These are phyloP conservation scores for Rhynchosporium secalis DNA, from an alignment of 2,329 filamentous ascomycete species.

Conservation along the genomic window DNA sequence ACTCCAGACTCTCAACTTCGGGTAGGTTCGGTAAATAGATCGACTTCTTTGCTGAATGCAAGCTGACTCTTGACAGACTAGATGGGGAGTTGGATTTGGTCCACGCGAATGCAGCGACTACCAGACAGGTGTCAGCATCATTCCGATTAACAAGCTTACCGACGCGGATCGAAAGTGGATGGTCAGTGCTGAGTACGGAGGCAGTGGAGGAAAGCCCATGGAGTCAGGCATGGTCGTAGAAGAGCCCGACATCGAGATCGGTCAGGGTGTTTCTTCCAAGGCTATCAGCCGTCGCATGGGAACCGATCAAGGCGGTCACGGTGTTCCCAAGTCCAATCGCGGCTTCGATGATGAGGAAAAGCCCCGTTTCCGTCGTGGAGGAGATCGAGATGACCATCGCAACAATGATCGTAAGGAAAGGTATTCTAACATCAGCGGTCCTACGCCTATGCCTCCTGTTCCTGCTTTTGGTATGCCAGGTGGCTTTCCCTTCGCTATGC, in stretches of 20 bases:
- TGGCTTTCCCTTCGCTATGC: constrained; percentile 44
- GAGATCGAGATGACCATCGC: constrained; percentile 26
- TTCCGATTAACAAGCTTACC: constrained; percentile 88
- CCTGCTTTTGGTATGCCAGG: constrained; percentile 33
- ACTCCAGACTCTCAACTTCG: constrained; percentile 58
- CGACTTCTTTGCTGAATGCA: neutral
- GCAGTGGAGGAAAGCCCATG: constrained; percentile 81
- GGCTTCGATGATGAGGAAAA: constrained; percentile 38
- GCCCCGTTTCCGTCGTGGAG: constrained; percentile 29
- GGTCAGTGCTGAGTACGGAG: constrained; percentile 87
- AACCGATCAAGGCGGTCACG: constrained; percentile 64
- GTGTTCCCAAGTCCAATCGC: constrained; percentile 59
- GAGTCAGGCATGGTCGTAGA: constrained; percentile 86
- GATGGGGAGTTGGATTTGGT: constrained; percentile 97
- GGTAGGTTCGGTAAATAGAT: constrained; percentile 29
- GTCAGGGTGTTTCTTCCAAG: constrained; percentile 95
- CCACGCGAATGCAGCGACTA: constrained; percentile 98
- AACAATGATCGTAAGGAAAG: constrained; percentile 27
- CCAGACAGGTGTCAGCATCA: constrained; percentile 84
- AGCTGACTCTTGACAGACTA: constrained; percentile 60
- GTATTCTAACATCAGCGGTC: constrained; percentile 24
- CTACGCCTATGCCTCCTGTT: constrained; percentile 30
- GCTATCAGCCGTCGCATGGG: constrained; percentile 70
- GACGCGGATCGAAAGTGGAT: constrained; percentile 98
- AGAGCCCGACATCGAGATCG: constrained; percentile 98